Evolutionary conservation across 1,139 yeast genomes (phyloP), one percentile per base, ranked within the genome.

Genomic region (Lodderomyces parapsilosis): DNA sequence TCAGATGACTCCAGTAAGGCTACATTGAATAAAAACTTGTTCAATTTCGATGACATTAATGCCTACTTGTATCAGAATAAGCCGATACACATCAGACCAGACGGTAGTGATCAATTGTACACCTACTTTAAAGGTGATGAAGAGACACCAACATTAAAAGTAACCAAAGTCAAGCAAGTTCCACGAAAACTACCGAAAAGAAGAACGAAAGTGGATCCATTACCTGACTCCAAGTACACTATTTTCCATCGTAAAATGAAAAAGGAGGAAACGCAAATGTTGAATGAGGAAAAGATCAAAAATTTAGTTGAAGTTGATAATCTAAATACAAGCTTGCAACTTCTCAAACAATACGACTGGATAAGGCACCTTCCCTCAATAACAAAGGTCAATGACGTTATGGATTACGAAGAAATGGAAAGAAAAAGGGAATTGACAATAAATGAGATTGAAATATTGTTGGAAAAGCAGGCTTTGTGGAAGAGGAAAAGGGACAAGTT

Each of bases 181-280:
- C 19, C 33, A 15, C 14, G 33, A 11, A 30, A 30, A 13, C 51
- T 55, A 39, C 65, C 66, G 4, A 41, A 67, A 38, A 53, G 53
- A 39, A 33, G 40, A 3, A 44, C 62, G 9, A 30, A 30, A 30
- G 59, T 51, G 36, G 86, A 81, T 49, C 66, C 68, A 0, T 61
- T 85, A 14, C 51, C 60, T 0, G 86, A 81, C 46, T 63, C 62
- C 0, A 37, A 64, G 1, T 86, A 73, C 53, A 57, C 57, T 2
- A 53, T 66, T 0, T 83, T 80, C 53, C 91, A 85, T 57, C 70
- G 74, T 36, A 68, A 75, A 37, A 82, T 84, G 86, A 78, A 76
- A 48, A 78, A 80, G 43, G 85, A 82, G 46, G 95, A 86, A 56
- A 74, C 74, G 43, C 71, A 78, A 33, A 79, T 83, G 78, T 71